These are phyloP conservation scores for Periconia sp. DNA, from an alignment of 2,329 filamentous ascomycete species.

Conservation along the genomic window DNA sequence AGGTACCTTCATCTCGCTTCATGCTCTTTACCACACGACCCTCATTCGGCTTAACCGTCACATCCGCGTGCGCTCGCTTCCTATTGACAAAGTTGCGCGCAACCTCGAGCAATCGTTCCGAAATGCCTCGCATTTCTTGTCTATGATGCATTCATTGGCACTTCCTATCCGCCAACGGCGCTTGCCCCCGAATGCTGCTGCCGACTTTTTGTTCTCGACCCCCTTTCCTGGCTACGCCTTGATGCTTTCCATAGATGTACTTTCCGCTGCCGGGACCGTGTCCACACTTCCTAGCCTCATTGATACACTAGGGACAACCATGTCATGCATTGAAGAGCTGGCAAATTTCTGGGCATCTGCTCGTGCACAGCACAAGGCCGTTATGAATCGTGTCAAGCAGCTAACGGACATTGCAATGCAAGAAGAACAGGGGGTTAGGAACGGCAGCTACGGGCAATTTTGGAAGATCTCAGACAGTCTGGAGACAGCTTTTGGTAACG, in stretches of 20 bases:
- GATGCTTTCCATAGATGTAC: slow-evolving; percentile 69
- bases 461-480: slow-evolving; percentile 45
- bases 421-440: slow-evolving; percentile 36
- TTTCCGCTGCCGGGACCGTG: slow-evolving; percentile 63
- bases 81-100: slow-evolving; percentile 34
- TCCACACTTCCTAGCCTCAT: slow-evolving; percentile 58
- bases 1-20: slow-evolving; percentile 67
- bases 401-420: slow-evolving; percentile 50
- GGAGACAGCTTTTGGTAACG: slow-evolving; percentile 49
- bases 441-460: slow-evolving; percentile 41
- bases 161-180: slow-evolving; percentile 32
- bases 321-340: slow-evolving; percentile 63
- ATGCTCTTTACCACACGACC: slow-evolving; percentile 70
- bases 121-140: slow-evolving; percentile 35
- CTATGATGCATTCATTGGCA: slow-evolving; percentile 41
- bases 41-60: slow-evolving; percentile 71
- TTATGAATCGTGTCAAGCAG: slow-evolving; percentile 55
- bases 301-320: slow-evolving; percentile 59
- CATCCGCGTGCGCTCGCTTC: slow-evolving; percentile 38
- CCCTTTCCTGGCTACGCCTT: slow-evolving; percentile 69
- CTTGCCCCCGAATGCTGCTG: slow-evolving; percentile 25
- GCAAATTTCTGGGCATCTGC: slow-evolving; percentile 66
- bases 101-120: slow-evolving; percentile 39
- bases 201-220: slow-evolving; percentile 52
- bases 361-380: slow-evolving; percentile 56